Evolutionary conservation across 352 stramenopile species (phyloP).

Genomic region (Phytophthora ohioensis): DNA sequence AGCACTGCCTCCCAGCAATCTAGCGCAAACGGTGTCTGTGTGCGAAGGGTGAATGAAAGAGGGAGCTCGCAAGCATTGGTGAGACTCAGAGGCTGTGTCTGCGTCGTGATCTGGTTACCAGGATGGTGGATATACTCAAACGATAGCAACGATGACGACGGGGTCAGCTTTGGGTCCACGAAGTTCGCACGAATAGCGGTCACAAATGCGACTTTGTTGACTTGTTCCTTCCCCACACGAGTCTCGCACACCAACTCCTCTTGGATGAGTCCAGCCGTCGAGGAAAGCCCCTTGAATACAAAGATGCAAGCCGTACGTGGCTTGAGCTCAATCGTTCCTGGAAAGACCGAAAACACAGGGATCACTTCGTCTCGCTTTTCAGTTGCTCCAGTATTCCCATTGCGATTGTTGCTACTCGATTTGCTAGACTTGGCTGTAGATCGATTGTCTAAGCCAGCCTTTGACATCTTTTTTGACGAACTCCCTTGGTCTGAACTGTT

Average conservation of each 20-base stretch:
- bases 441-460: constrained; percentile 12
- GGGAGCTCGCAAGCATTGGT: constrained; percentile 90
- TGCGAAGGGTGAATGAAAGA: constrained; percentile 92
- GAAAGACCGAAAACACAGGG: constrained; percentile 92
- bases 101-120: constrained; percentile 62
- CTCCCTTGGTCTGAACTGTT: constrained; percentile 17
- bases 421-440: constrained; percentile 26
- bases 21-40: constrained; percentile 92
- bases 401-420: constrained; percentile 29
- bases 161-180: constrained; percentile 86
- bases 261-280: constrained; percentile 59
- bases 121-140: constrained; percentile 92
- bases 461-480: constrained; percentile 32
- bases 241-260: constrained; percentile 93
- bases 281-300: constrained; percentile 90
- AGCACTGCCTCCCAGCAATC: constrained; percentile 92
- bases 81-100: constrained; percentile 84
- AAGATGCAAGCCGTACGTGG: constrained; percentile 94
- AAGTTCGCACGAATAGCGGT: constrained; percentile 92
- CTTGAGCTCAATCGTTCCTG: constrained; percentile 93
- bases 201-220: constrained; percentile 85
- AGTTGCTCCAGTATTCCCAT: constrained; percentile 11
- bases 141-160: constrained; percentile 72
- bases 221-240: constrained; percentile 94
- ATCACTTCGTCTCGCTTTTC: constrained; percentile 43